These are phyloP conservation scores for Ogataea naganishii DNA, from an alignment of 805 yeast species.

Conservation along the genomic window DNA sequence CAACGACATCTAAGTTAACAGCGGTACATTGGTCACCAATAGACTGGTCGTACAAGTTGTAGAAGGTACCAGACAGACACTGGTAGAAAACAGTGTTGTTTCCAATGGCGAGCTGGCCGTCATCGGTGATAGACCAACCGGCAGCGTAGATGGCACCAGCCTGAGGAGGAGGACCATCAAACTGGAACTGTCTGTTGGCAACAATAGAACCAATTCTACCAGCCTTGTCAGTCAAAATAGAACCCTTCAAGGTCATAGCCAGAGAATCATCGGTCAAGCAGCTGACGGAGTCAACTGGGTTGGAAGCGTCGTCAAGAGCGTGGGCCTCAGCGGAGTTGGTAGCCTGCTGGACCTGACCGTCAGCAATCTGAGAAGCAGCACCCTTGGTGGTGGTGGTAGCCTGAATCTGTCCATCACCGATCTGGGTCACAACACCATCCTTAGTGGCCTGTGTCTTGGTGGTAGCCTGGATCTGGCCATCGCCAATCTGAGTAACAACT, in stretches of 20 bases:
- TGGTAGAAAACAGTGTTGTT: conserved; percentile 39
- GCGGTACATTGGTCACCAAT: conserved; percentile 37
- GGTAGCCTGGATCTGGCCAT: conserved; percentile 37
- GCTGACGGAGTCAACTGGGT: conserved; percentile 17
- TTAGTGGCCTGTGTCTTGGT: conserved; percentile 17
- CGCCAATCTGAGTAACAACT: conserved; percentile 27
- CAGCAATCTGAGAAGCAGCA: conserved; percentile 36
- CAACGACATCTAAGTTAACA: conserved; percentile 35
- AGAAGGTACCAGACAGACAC: conserved; percentile 48
- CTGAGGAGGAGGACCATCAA: conserved; percentile 60
- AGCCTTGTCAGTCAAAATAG: conserved; percentile 34
- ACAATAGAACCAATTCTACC: conserved; percentile 54
- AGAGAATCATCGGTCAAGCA: conserved; percentile 30
- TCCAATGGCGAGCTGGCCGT: conserved; percentile 43
- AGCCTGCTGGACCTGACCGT: conserved; percentile 38
- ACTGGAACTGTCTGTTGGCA: conserved; percentile 58
- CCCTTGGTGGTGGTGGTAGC: conserved; percentile 26
- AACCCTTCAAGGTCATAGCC: conserved; percentile 31
- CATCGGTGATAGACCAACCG: conserved; percentile 39
- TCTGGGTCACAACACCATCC: conserved; percentile 27
- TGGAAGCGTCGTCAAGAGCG: conserved; percentile 8
- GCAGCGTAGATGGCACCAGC: conserved; percentile 47
- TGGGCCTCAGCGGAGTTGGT: conserved; percentile 22
- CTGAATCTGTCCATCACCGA: conserved; percentile 29
- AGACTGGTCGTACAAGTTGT: conserved; percentile 45